These are phyloP conservation scores for Monilinia polystroma DNA, from an alignment of 2,329 filamentous ascomycete genomes.

Conservation along the genomic window DNA sequence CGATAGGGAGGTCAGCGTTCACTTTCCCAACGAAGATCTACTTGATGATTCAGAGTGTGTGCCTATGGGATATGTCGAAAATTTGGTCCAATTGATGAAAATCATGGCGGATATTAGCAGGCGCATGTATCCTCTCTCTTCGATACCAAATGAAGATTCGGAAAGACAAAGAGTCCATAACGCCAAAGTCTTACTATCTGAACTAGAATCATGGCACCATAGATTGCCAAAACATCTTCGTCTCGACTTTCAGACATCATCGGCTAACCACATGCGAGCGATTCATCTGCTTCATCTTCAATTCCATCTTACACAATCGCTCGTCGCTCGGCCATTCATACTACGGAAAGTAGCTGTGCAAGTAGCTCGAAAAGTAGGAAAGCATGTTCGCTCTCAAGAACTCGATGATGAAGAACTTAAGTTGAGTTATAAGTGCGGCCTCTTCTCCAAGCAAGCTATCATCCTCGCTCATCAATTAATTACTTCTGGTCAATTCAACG, in stretches of 20 bases:
- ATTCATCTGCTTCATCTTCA: slow-evolving; percentile 37
- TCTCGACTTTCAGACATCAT: slow-evolving; percentile 28
- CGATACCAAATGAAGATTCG: slow-evolving; percentile 27
- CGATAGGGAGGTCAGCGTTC: slow-evolving; percentile 37
- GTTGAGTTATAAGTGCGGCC: slow-evolving; percentile 34
- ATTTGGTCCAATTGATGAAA: slow-evolving; percentile 32
- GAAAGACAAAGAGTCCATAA: slow-evolving; percentile 30
- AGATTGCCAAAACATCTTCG: slow-evolving; percentile 33
- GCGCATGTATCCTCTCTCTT: slow-evolving; percentile 36
- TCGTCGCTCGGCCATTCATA: slow-evolving; percentile 37
- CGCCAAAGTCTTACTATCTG: slow-evolving; percentile 32
- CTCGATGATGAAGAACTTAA: slow-evolving; percentile 35
- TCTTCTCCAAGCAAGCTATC: slow-evolving; percentile 31
- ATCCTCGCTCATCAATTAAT: slow-evolving; percentile 34
- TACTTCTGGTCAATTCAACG: slow-evolving; percentile 33
- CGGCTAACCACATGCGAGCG: slow-evolving; percentile 34
- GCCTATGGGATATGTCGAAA: slow-evolving; percentile 34
- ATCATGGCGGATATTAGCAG: slow-evolving; percentile 34
- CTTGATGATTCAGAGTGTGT: slow-evolving; percentile 34
- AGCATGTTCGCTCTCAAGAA: slow-evolving; percentile 34
- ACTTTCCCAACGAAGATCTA: slow-evolving; percentile 35
- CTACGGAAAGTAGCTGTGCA: slow-evolving; percentile 37
- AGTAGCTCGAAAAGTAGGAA: slow-evolving; percentile 34
- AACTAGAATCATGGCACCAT: slow-evolving; percentile 36
- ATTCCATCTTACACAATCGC: slow-evolving; percentile 37